Evolutionary conservation across 1,284 basidiomycete genomes (phyloP).

Genomic region (Cutaneotrichosporon sp.): DNA sequence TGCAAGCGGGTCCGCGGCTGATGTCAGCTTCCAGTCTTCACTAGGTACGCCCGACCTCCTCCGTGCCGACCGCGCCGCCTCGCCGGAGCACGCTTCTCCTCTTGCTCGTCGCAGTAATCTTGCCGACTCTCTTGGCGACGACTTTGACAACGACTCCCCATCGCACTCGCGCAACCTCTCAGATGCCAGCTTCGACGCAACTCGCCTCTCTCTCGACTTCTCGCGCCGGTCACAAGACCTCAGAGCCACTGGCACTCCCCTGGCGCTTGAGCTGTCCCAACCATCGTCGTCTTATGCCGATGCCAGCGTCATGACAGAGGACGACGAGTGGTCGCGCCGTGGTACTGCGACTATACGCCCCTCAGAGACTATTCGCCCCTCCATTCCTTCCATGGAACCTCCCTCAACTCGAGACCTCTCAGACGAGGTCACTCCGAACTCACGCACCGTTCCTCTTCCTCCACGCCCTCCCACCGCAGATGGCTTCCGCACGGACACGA

Average conservation of each 20-base stretch:
- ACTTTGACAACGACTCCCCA: conserved; percentile 17
- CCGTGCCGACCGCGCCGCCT: conserved; percentile 29
- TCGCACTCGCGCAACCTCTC: conserved; percentile 13
- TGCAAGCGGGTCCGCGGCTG: conserved; percentile 23
- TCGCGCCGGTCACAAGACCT: conserved; percentile 6
- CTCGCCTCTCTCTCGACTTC: conserved; percentile 14
- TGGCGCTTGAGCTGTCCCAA: conserved; percentile 39
- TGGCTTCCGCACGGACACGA: conserved; percentile 47
- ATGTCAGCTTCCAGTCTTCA: conserved; percentile 45
- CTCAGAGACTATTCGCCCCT: conserved; percentile 9
- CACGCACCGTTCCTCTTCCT: conserved; percentile 35
- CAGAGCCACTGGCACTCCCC: conserved; percentile 29
- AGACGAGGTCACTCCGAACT: conserved; percentile 43
- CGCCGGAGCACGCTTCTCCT: conserved; percentile 20
- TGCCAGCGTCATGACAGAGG: conserved; percentile 42
- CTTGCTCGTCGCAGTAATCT: conserved; percentile 17
- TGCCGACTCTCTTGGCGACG: conserved; percentile 25
- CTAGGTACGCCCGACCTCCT: conserved; percentile 50
- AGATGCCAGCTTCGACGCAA: conserved; percentile 2
- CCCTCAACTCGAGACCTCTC: conserved; percentile 15
- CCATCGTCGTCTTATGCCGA: conserved; percentile 32
- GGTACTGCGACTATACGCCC: conserved; percentile 10
- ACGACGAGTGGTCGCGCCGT: conserved; percentile 29
- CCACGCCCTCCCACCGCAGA: conserved; percentile 29
- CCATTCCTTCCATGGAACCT: conserved; percentile 1